phyloP scores from a whole-genome alignment of 441 rosid genomes.

The California macrophylla region DNA sequence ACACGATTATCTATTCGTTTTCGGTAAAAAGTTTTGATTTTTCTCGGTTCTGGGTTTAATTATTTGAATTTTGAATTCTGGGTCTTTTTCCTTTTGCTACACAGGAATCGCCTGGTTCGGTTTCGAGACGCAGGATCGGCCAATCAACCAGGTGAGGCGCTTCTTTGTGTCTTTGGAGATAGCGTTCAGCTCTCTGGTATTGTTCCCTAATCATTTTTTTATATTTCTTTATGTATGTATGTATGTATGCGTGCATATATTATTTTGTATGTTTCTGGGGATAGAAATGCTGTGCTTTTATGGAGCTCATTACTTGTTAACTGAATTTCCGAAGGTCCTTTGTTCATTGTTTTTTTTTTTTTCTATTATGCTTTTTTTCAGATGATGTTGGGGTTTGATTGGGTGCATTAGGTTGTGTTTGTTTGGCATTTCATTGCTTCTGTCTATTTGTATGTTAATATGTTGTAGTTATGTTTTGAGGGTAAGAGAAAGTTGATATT shows the following conservation, averaged over 20 bases:
- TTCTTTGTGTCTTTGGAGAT: not conserved
- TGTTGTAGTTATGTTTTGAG: not conserved
- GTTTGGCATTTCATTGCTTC: not conserved
- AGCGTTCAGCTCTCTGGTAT: not conserved
- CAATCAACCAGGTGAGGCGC: slow-evolving; percentile 17
- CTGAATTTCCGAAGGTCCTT: not conserved
- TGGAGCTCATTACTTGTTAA: not conserved
- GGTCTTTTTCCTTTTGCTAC: not conserved
- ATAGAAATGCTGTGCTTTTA: not conserved
- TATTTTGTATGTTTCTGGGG: not conserved
- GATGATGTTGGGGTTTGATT: too few relatives aligned
- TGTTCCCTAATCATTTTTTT: not conserved
- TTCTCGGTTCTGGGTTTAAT: not conserved
- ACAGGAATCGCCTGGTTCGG: slow-evolving; percentile 21
- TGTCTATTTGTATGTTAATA: not conserved
- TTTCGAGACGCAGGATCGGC: slow-evolving; percentile 19
- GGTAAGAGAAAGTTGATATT: not conserved
- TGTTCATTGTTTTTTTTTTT: not conserved
- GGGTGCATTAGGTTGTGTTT: not conserved
- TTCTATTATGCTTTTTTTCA: too few relatives aligned
- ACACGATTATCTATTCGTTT: slow-evolving; percentile 15
- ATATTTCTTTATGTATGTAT: too few relatives aligned
- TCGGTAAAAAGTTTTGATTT: not conserved
- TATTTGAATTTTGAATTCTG: not conserved
- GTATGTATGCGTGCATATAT: too few relatives aligned